Evolutionary conservation across 345 rosid genomes (phyloP).

Genomic region (Viola odorata): DNA sequence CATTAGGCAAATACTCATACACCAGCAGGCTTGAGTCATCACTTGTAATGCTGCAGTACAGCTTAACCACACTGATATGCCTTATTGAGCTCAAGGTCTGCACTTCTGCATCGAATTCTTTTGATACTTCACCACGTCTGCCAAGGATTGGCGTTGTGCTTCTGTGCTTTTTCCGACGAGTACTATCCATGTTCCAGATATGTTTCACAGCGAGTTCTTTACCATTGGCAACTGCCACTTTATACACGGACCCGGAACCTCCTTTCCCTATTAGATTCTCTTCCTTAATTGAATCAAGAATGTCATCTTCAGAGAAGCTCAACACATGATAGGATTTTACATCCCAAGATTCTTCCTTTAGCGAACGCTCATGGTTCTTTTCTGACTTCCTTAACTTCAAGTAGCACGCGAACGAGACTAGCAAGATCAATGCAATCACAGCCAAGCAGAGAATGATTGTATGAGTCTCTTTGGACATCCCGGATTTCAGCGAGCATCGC

Average conservation of each 20-base stretch:
- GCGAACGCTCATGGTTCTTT: conserved; percentile 40
- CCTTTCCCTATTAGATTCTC: conserved; percentile 90
- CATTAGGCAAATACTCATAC: conserved; percentile 86
- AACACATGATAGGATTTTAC: conserved; percentile 69
- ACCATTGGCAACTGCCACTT: conserved; percentile 55
- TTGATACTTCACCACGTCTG: conserved; percentile 34
- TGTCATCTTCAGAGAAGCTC: conserved; percentile 67
- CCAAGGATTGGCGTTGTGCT: conserved; percentile 61
- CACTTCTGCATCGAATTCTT: conserved; percentile 80
- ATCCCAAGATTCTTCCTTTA: conserved; percentile 76
- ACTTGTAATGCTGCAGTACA: conserved; percentile 82
- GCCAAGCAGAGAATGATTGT: conserved; percentile 47
- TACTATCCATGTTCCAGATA: conserved; percentile 42
- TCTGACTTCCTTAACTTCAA: conserved; percentile 48
- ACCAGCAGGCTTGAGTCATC: conserved; percentile 89
- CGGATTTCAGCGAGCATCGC: conserved; percentile 41
- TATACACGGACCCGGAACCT: conserved; percentile 84
- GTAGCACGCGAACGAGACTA: conserved; percentile 47
- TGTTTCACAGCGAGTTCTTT: conserved; percentile 85
- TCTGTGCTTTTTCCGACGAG: conserved; percentile 29
- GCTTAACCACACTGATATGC: conserved; percentile 89
- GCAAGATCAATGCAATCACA: conserved; percentile 39
- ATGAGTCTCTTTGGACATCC: conserved; percentile 38
- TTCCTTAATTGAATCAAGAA: conserved; percentile 74
- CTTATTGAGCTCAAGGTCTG: conserved; percentile 83